Evolutionary conservation across 2,329 filamentous ascomycete genomes (phyloP).

Genomic region (Emergomyces pasteurianus): DNA sequence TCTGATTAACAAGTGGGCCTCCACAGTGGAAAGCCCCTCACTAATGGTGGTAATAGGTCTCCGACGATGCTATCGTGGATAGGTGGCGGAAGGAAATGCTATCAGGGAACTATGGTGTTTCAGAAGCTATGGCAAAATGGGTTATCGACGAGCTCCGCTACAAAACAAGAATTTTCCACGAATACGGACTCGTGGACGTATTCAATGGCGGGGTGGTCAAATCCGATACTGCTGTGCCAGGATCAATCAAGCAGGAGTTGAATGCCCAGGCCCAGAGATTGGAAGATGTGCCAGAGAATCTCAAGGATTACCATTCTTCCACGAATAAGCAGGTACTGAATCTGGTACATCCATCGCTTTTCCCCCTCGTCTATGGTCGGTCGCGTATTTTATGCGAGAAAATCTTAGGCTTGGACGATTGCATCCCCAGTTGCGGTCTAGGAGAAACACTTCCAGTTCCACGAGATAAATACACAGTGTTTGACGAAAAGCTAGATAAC

Average conservation of each 20-base stretch:
- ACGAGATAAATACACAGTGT: not conserved
- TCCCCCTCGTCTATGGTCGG: slow-evolving; percentile 11
- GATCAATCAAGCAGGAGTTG: slow-evolving; percentile 29
- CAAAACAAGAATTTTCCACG: slow-evolving; percentile 32
- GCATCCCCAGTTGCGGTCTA: slow-evolving; percentile 8
- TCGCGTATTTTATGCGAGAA: slow-evolving; percentile 6
- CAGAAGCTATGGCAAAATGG: slow-evolving; percentile 18
- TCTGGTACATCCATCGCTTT: slow-evolving; percentile 47
- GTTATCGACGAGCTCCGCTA: slow-evolving; percentile 34
- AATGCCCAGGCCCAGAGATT: slow-evolving; percentile 34
- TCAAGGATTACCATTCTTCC: slow-evolving; percentile 50
- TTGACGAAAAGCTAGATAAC: not conserved
- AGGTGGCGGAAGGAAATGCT: slow-evolving; percentile 18
- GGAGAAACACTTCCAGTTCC: slow-evolving; percentile 13
- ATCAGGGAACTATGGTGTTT: slow-evolving; percentile 8
- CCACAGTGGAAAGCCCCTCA: not conserved
- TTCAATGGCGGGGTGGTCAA: slow-evolving; percentile 38
- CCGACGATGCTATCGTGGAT: slow-evolving; percentile 17
- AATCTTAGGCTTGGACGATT: slow-evolving; percentile 6
- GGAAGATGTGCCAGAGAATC: slow-evolving; percentile 38
- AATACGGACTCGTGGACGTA: slow-evolving; percentile 29
- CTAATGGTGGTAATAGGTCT: slow-evolving; percentile 4
- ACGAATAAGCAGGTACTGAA: slow-evolving; percentile 46
- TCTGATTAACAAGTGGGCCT: not conserved
- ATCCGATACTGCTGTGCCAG: slow-evolving; percentile 35